Base-by-base conservation (phyloP, 208 protist genomes). In the Trypanosoma caninum region DNA sequence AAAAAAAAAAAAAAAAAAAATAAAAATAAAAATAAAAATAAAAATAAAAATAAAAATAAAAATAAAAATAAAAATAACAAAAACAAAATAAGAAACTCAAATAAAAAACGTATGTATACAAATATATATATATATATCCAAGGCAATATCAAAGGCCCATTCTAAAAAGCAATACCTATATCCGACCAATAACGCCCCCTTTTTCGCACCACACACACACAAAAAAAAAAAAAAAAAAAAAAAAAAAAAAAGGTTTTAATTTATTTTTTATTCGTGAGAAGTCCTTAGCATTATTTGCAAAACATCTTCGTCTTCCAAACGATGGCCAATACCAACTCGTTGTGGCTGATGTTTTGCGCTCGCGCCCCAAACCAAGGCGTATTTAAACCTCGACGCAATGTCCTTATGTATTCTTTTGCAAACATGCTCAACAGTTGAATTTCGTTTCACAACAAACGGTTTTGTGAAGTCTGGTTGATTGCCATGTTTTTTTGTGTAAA, bases 401-500 rank as follows among this genome's bases (percentile, higher is more conserved):
- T 97, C 91, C 51, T 94, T 96, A 75, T 97, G 86, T 35, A 98
- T 97, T 44, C 89, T 71, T 46, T 88, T 85, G 80, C 97, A 98
- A 34, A 98, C 86, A 59, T 98, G 76, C 40, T 97, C 82, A 4
- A 98, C 84, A 18, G 69, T 82, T 9, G 92, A 53, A 59, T 96
- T 82, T 2, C 82, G 65, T 64, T 95, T 89, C 34, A 98, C 78
- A 30, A 99, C 90, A 58, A 98, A 90, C 1, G 96, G 95, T 53
- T 97, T 96, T 30, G 48, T 66, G 71, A 98, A 98, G 66, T 99
- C 96, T n/a, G 97, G 97, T 38, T 89, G 80, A 55, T 82, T 77
- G 30, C 91, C 96, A 62, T 97, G 84, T 47, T 94, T 96, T 68
- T 99, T 99, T 2, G 97, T 98, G 78, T 98, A 99, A 35, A 99